These are phyloP conservation scores for Picocystis salinarum DNA, from an alignment of 139 green algal genomes.

Conservation along the genomic window DNA sequence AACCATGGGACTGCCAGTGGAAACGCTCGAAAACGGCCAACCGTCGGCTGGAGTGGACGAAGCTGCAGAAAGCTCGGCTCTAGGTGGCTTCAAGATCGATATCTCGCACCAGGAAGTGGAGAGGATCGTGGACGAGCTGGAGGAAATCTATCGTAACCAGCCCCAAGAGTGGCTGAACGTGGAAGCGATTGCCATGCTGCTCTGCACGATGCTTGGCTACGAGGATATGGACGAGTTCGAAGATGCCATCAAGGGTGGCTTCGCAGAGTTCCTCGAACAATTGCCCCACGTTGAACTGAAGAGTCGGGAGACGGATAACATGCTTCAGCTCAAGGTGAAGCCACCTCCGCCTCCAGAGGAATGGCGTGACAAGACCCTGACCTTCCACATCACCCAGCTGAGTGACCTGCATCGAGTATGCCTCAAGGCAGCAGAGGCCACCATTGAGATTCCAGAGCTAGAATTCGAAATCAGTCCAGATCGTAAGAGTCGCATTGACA, in stretches of 20 bases:
- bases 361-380: constrained; percentile 22
- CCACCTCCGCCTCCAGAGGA: constrained; percentile 17
- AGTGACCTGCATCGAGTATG: constrained; percentile 10
- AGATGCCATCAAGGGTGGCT: constrained; percentile 35
- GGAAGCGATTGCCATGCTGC: neutral
- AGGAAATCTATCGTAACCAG: constrained; percentile 6
- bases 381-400: neutral
- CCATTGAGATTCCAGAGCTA: constrained; percentile 38
- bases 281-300: constrained; percentile 34
- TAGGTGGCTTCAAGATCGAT: constrained; percentile 1
- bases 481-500: constrained; percentile 34
- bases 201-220: constrained; percentile 14
- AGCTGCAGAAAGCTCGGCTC: neutral
- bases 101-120: constrained; percentile 14
- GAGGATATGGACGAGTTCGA: constrained; percentile 50
- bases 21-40: neutral
- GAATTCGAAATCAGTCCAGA: constrained; percentile 41
- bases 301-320: constrained; percentile 13
- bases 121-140: constrained; percentile 11
- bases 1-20: too few species aligned
- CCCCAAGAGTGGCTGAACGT: constrained; percentile 2
- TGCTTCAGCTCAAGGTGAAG: constrained; percentile 17
- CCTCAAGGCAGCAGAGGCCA: constrained; percentile 2
- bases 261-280: constrained; percentile 26
- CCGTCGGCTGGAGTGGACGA: neutral